phyloP scores from a whole-genome alignment of 2,329 filamentous ascomycete genomes.

The Penicillium hordei region DNA sequence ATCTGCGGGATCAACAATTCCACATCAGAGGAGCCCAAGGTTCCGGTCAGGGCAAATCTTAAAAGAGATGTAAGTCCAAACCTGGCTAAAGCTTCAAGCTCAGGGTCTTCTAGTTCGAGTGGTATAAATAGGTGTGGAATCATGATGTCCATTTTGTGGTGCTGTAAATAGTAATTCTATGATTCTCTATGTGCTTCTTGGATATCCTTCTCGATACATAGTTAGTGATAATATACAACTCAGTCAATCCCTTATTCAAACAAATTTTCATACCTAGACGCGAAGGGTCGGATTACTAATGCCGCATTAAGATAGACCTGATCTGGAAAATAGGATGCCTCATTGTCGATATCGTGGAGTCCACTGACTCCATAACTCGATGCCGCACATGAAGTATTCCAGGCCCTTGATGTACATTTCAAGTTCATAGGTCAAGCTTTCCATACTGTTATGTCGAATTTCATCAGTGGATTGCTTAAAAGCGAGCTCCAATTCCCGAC shows the following conservation, averaged over 20 bases:
- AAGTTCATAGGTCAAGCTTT: conserved; percentile 7
- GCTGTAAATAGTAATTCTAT: no score
- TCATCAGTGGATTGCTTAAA: conserved; percentile 8
- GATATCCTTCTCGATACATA: background rate
- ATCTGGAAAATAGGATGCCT: background rate
- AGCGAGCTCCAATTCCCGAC: conserved; percentile 19
- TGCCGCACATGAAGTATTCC: conserved; percentile 22
- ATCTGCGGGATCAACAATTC: no score
- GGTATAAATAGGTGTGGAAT: no score
- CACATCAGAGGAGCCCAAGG: no score
- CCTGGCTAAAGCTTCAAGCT: no score
- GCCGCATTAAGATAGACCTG: background rate
- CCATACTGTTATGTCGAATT: background rate
- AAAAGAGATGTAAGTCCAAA: no score
- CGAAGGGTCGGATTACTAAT: background rate
- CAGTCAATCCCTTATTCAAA: background rate
- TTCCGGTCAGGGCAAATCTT: no score
- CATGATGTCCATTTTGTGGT: no score
- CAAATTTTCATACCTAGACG: background rate
- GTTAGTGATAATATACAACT: background rate
- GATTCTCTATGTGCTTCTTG: no score
- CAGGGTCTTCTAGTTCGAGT: no score
- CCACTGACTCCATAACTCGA: conserved; percentile 23
- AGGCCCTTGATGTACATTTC: conserved; percentile 16
- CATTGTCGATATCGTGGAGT: conserved; percentile 18